phyloP scores from a whole-genome alignment of 192 early-diverging fungal genomes.

The Backusella mclennaniae region DNA sequence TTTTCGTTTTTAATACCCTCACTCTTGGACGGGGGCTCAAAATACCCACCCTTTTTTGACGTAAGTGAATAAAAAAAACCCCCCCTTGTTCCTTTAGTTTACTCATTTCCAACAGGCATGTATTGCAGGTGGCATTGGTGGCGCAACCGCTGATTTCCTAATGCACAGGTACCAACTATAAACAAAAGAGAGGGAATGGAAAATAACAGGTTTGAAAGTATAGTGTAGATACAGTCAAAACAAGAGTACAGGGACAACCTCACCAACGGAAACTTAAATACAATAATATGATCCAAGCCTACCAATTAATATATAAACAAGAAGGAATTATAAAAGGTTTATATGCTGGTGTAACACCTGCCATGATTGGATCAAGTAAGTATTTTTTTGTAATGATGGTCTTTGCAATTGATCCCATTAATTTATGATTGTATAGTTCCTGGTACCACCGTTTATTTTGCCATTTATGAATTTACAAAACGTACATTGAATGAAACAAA shows the following conservation, averaged over 20 bases:
- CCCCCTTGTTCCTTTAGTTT: not conserved
- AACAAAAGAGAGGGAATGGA: not conserved
- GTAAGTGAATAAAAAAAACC: conserved; percentile 13
- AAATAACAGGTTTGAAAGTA: not conserved
- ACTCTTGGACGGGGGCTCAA: not conserved
- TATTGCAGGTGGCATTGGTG: conserved; percentile 53
- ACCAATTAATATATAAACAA: conserved; percentile 49
- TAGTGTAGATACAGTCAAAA: conserved; percentile 56
- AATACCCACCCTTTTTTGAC: conserved; percentile 34
- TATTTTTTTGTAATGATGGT: not conserved
- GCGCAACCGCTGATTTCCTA: conserved; percentile 49
- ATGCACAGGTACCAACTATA: conserved; percentile 53
- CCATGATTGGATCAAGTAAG: conserved; percentile 49
- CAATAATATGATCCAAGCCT: conserved; percentile 57
- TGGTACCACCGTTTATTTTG: conserved; percentile 56
- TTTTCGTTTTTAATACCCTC: not conserved
- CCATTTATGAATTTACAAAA: conserved; percentile 56
- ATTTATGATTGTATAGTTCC: conserved; percentile 30
- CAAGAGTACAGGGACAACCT: conserved; percentile 55
- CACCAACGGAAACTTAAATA: conserved; percentile 45
- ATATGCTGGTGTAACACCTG: conserved; percentile 55
- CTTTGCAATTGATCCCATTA: too few relatives aligned
- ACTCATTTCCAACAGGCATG: conserved; percentile 30
- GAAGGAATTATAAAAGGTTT: conserved; percentile 52
- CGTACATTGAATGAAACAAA: conserved; percentile 43